These are phyloP conservation scores for Leccinellum luteum DNA, from an alignment of 768 basidiomycete species.

Conservation along the genomic window DNA sequence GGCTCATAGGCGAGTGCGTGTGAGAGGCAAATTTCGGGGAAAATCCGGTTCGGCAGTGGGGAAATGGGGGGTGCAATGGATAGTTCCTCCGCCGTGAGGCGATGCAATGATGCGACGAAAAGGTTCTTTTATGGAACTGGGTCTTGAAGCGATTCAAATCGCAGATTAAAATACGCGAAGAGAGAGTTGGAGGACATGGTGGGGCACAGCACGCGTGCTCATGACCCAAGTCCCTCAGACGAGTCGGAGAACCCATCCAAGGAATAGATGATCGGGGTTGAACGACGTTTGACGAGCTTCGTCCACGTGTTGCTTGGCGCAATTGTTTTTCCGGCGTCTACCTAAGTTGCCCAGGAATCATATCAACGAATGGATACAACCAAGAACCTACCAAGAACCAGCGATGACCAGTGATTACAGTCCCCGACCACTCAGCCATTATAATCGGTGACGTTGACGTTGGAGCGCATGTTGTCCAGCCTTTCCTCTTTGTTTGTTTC, in stretches of 20 bases:
- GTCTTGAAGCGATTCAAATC: neutral
- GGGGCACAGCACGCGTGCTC: neutral
- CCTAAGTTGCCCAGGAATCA: neutral
- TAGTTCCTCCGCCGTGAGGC: neutral
- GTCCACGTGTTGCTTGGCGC: constrained; percentile 3
- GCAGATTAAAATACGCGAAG: neutral
- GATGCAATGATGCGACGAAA: neutral
- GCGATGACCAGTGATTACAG: neutral
- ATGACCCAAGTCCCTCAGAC: neutral
- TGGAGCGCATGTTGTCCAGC: neutral
- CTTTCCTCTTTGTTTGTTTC: neutral
- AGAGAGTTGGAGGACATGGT: neutral
- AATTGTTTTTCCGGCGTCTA: neutral
- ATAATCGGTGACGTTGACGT: neutral
- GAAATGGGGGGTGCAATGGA: neutral
- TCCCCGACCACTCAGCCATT: neutral
- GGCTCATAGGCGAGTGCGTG: neutral
- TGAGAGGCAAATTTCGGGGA: neutral
- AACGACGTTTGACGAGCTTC: neutral
- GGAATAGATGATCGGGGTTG: neutral
- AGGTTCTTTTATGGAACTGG: neutral
- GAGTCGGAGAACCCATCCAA: neutral
- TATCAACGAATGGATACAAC: neutral
- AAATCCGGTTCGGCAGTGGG: neutral
- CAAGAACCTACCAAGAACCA: neutral